Evolutionary conservation across 1,284 basidiomycete species (phyloP).

Genomic region (Trichosporon inkin): DNA sequence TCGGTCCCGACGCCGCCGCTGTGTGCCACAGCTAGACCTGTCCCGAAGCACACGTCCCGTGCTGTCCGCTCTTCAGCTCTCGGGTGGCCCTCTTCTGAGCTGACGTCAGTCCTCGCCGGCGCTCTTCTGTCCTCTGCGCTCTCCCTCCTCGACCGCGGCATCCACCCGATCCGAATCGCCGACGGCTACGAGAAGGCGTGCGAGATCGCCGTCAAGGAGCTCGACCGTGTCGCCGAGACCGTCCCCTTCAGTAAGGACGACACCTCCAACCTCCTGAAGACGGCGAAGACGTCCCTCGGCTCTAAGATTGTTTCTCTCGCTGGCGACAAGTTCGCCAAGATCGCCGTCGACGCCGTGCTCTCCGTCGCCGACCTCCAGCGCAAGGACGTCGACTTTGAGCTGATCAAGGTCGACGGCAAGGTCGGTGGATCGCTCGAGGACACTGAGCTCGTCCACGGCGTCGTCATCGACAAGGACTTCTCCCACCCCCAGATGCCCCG

Average conservation of each 20-base stretch:
- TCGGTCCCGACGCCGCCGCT: no score
- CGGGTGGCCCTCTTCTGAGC: not conserved
- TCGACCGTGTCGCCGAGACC: conserved; percentile 88
- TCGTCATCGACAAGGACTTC: conserved; percentile 99
- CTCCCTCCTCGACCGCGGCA: conserved; percentile 88
- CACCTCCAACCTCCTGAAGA: conserved; percentile 84
- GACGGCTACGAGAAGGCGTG: conserved; percentile 97
- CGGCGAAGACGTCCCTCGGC: conserved; percentile 91
- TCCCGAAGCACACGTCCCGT: no score
- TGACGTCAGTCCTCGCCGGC: conserved; percentile 77
- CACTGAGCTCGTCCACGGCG: conserved; percentile 73
- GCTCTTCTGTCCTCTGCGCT: conserved; percentile 66
- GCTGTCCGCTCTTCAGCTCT: no score
- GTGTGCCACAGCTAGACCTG: no score
- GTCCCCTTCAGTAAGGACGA: conserved; percentile 72
- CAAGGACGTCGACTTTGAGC: conserved; percentile 93
- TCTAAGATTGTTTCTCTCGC: conserved; percentile 99
- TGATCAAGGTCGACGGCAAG: conserved; percentile 99
- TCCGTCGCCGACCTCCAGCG: conserved; percentile 92
- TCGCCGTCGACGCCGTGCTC: conserved; percentile 94
- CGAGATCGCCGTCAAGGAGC: conserved; percentile 76
- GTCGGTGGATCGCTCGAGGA: conserved; percentile 95
- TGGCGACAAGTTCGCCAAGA: conserved; percentile 89
- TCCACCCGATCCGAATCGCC: conserved; percentile 97
- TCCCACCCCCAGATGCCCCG: conserved; percentile 98